A percentile compares a stretch with the other conserved stretches of the same genome.
Conservation (phyloP, 495 filamentous ascomycete species). For the Thozetella sp. region DNA sequence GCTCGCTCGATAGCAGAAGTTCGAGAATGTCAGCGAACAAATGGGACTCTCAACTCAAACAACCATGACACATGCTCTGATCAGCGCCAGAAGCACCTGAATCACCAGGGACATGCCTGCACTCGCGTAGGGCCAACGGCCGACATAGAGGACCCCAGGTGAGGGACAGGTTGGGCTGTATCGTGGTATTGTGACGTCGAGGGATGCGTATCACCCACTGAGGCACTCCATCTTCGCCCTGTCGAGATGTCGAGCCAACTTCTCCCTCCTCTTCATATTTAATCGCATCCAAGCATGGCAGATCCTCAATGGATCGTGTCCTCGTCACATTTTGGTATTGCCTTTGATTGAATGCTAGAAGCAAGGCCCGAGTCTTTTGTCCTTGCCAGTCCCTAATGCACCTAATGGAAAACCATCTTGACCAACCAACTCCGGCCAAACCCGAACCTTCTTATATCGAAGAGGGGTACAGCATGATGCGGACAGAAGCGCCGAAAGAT, state of each 20-base stretch:
- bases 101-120: background rate
- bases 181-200: slow-evolving; percentile 2
- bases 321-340: slow-evolving; percentile 40
- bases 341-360: slow-evolving; percentile 43
- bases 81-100: background rate
- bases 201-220: background rate
- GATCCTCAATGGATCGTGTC: slow-evolving; percentile 27
- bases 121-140: background rate
- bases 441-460: slow-evolving; percentile 53
- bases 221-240: background rate
- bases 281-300: slow-evolving; percentile 25
- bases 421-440: slow-evolving; percentile 54
- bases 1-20: no score
- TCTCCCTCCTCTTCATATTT: no score
- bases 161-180: no score
- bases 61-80: no score
- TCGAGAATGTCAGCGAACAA: no score
- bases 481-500: slow-evolving; percentile 94
- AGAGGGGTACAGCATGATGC: slow-evolving; percentile 99
- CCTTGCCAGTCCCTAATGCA: slow-evolving; percentile 56
- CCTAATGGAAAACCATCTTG: slow-evolving; percentile 54
- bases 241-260: background rate
- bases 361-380: slow-evolving; percentile 43
- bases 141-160: background rate
- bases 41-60: no score